Base-by-base conservation (phyloP, 2,329 filamentous ascomycete genomes). In the Ascochyta koolunga region DNA sequence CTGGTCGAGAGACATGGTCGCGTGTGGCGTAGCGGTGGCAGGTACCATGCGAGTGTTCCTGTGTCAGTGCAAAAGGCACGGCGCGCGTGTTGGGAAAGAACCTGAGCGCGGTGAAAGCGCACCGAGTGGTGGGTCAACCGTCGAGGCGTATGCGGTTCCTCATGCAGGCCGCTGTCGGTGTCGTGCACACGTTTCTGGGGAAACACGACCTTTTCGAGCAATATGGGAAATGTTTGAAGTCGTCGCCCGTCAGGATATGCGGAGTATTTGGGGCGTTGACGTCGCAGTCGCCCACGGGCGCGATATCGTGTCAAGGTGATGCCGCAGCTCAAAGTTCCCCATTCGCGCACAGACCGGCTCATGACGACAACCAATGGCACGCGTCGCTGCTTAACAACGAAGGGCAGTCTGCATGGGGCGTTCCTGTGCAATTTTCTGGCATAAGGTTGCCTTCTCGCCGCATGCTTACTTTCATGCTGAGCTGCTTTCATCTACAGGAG, bases 1-100 rank as follows among this genome's bases (percentile, higher is more conserved):
- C 19, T 46, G 52, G 5, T 64, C 58, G 49, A 54, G 52, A 47
- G 62, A 61, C 66, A 69, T 69, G 52, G 58, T 67, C 50, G 66
- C 62, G 65, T 61, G 62, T 31, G 52, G 51, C 40, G 43, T 16
- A 15, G 25, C 25, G 13, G 27, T 32, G n/a, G 36, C 3, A 40
- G 16, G n/a, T 22, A 21, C 31, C 25, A 47, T 32, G 40, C 41
- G 31, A 11, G 33, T 31, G 19, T 22, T 35, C 29, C 5, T 32
- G 3, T n/a, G 9, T 16, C 10, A 5, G 22, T 13, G 31, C 19
- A 27, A 16, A 9, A 43, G 6, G 3, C 24, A 10, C 16, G 36
- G 31, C n/a, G 53, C 31, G 21, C 13, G 7, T 9, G 8, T 7
- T 41, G 37, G 45, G 39, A 36, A 13, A 29, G 22, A 52, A 47